Evolutionary conservation across 2,329 filamentous ascomycete species (phyloP).

Genomic region (Colletotrichum aenigma): DNA sequence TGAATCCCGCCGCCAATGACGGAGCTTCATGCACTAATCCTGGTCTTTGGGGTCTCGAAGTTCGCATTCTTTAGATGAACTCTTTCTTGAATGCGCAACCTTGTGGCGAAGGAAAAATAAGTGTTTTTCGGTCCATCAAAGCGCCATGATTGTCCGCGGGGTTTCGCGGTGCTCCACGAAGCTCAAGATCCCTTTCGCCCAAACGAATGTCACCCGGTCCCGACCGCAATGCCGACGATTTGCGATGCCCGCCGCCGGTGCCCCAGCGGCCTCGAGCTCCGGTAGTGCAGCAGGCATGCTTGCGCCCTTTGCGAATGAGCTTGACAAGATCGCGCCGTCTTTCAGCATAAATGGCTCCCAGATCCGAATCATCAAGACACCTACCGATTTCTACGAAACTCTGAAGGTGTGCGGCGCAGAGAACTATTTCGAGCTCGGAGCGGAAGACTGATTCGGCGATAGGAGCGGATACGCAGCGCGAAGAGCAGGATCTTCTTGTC

Average conservation of each 20-base stretch:
- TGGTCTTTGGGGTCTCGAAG: constrained; percentile 1
- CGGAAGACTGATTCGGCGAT: background rate
- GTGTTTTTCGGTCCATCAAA: background rate
- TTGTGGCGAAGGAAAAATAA: background rate
- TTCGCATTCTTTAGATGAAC: background rate
- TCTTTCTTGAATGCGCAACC: background rate
- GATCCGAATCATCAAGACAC: constrained; percentile 79
- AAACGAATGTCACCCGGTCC: background rate
- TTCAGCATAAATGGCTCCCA: constrained; percentile 85
- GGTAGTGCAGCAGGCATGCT: constrained; percentile 44
- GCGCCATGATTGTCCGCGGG: constrained; percentile 37
- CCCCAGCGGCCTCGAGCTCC: constrained; percentile 22
- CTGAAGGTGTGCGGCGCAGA: constrained; percentile 70
- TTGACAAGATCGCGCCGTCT: constrained; percentile 89
- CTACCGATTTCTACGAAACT: constrained; percentile 88
- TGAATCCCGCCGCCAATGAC: constrained; percentile 19
- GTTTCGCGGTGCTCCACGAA: constrained; percentile 32
- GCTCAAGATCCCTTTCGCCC: constrained; percentile 20
- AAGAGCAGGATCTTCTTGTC: constrained; percentile 85
- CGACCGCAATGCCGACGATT: constrained; percentile 21
- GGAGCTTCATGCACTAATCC: constrained; percentile 17
- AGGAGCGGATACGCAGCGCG: constrained; percentile 83
- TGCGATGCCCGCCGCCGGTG: constrained; percentile 17
- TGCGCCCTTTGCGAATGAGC: constrained; percentile 66
- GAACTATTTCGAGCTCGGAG: background rate